Evolutionary conservation across 108 stramenopile genomes (phyloP).

Genomic region (Skeletonema marinoi): DNA sequence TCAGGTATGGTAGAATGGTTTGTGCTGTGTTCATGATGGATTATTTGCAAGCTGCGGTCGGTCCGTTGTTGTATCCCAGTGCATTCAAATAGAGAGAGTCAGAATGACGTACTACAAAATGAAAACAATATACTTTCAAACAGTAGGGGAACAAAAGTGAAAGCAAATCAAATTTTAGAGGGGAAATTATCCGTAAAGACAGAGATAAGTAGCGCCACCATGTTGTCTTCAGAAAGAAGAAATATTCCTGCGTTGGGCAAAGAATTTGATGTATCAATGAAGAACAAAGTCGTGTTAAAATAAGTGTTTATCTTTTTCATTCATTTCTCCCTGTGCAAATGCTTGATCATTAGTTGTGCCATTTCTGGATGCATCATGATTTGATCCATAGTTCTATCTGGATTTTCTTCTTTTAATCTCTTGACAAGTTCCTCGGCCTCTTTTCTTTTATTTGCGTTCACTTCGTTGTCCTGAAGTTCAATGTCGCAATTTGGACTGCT

Average conservation of each 20-base stretch:
- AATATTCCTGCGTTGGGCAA: constrained; percentile 16
- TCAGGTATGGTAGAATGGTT: constrained; percentile 90
- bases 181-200: not conserved
- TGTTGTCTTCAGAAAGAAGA: constrained; percentile 12
- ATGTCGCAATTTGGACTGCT: constrained; percentile 38
- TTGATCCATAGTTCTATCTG: constrained; percentile 44
- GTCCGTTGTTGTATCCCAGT: constrained; percentile 47
- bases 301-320: constrained; percentile 13
- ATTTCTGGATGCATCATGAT: constrained; percentile 59
- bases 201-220: not conserved
- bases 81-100: constrained; percentile 32
- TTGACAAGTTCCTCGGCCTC: constrained; percentile 43
- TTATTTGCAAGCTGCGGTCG: constrained; percentile 59
- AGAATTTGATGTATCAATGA: constrained; percentile 11
- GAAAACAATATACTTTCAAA: not conserved
- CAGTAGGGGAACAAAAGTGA: not conserved
- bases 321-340: constrained; percentile 26
- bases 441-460: constrained; percentile 14
- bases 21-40: constrained; percentile 95
- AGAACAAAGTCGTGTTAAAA: constrained; percentile 2
- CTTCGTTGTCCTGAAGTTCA: not conserved
- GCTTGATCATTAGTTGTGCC: constrained; percentile 49
- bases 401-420: constrained; percentile 30
- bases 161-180: not conserved
- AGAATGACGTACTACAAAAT: not conserved